Evolutionary conservation across 768 basidiomycete species (phyloP), one percentile per base, ranked within the genome.

Genomic region (Udeniomyces megalosporus): DNA sequence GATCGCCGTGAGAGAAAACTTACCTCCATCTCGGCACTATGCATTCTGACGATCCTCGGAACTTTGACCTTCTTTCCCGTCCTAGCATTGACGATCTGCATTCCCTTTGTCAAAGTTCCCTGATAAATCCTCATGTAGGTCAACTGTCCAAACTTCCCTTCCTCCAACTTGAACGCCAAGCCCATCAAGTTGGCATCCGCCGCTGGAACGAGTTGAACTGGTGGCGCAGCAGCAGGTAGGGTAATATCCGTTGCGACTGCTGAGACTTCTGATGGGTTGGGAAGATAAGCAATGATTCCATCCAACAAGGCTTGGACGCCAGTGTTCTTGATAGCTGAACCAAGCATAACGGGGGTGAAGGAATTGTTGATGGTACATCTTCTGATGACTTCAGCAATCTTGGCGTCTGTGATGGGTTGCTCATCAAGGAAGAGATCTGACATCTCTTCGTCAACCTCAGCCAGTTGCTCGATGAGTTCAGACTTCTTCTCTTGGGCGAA

Each of bases 61-160:
- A 99, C 88, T 75, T 97, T 96, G 75, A 95, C 86, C 75, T 84
- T 89, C 80, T 96, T 99, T 49, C 92, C 93, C 24, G 91, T 90
- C 45, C 92, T 79, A 10, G 86, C 89, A 70, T 97, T 95, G 75
- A 79, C 90, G 68, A 99, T 90, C 62, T 83, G 79, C 66, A 79
- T 80, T 2, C 87, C 82, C 74, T 87, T 86, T 76, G 84, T 90
- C 73, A 99, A 73, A 44, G 82, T 87, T 32, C 95, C 95, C 73
- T 97, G 95, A 70, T 99, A 99, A 60, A 99, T 87, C 22, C 95
- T 79, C 83, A 99, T 91, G 74, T 99, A 99, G 0, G 95, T 99
- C 70, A 99, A 76, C 74, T 99, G 95, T 11, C 95, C 95, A 71
- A 88, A 99, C 26, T 88, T 80, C 4, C 93, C 92, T 76, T 99